These are phyloP conservation scores for Babesia sp. DNA, from an alignment of 169 alveolate species.

Conservation along the genomic window DNA sequence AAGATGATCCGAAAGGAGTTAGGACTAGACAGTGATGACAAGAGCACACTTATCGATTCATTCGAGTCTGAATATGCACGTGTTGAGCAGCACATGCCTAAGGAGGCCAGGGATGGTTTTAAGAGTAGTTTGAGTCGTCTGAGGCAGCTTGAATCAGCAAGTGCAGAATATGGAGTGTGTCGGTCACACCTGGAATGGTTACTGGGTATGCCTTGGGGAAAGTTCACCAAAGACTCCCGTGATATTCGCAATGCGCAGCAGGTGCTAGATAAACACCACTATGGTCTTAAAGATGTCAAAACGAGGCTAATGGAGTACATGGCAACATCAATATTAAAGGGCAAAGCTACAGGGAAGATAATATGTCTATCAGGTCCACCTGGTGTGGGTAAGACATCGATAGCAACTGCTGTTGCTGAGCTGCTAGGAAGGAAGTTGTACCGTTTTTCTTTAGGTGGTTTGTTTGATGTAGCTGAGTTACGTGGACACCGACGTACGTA, in stretches of 20 bases:
- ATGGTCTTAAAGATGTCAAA: conserved; percentile 90
- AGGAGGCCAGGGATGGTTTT: conserved; percentile 42
- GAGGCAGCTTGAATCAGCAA: conserved; percentile 70
- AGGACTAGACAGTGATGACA: conserved; percentile 82
- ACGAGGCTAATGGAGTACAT: conserved; percentile 90
- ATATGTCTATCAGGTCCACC: conserved; percentile 94
- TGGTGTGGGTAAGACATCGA: conserved; percentile 95
- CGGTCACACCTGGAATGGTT: conserved; percentile 83
- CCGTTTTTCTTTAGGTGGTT: conserved; percentile 88
- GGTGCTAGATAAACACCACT: conserved; percentile 87
- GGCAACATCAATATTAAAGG: conserved; percentile 80
- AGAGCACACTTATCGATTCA: conserved; percentile 67
- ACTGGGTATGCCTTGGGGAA: conserved; percentile 83
- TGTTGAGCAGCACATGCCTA: conserved; percentile 33
- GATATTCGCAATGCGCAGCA: conserved; percentile 47
- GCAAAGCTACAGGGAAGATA: conserved; percentile 86
- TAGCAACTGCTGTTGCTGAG: conserved; percentile 89
- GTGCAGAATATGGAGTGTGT: conserved; percentile 76
- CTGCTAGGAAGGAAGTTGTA: conserved; percentile 86
- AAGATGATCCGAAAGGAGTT: conserved; percentile 79
- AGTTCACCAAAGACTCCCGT: conserved; percentile 67
- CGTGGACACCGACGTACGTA: conserved; percentile 94
- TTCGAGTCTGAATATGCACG: conserved; percentile 38
- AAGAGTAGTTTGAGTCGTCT: conserved; percentile 58
- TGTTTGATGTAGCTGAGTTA: conserved; percentile 90